Conservation (phyloP, 2,329 filamentous ascomycete species). For the Pseudopithomyces maydicus region DNA sequence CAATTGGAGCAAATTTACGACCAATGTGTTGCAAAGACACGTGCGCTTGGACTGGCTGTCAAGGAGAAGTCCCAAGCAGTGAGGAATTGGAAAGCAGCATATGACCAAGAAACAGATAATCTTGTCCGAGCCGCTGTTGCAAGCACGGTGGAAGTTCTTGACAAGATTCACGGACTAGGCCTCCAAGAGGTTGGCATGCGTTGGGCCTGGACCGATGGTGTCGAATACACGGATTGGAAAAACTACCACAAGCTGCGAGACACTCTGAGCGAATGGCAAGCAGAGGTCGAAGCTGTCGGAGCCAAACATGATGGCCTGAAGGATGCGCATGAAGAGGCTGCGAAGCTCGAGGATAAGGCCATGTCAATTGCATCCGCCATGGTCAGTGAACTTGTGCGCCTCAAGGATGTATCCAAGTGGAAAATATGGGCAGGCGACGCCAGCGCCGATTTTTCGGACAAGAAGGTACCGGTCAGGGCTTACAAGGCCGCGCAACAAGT, state of each 20-base stretch:
- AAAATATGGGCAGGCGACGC: conserved; percentile 78
- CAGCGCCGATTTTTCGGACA: conserved; percentile 78
- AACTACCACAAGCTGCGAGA: conserved; percentile 89
- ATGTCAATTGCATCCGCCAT: conserved; percentile 81
- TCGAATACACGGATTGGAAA: conserved; percentile 97
- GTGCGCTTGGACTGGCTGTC: conserved; percentile 71
- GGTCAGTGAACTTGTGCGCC: conserved; percentile 75
- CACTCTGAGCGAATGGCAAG: conserved; percentile 82
- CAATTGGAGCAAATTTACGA: conserved; percentile 59
- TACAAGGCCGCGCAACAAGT: conserved; percentile 51
- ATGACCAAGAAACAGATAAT: conserved; percentile 70
- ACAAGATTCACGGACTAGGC: conserved; percentile 80
- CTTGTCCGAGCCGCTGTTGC: conserved; percentile 75
- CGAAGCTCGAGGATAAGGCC: conserved; percentile 74
- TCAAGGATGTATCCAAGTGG: conserved; percentile 85
- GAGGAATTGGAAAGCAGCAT: conserved; percentile 75
- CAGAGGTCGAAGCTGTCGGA: conserved; percentile 78
- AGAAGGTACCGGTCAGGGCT: conserved; percentile 63
- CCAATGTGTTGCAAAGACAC: conserved; percentile 61
- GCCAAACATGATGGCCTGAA: conserved; percentile 73
- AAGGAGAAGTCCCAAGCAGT: conserved; percentile 78
- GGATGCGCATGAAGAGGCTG: conserved; percentile 69
- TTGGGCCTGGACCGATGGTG: conserved; percentile 94
- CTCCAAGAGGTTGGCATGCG: conserved; percentile 89
- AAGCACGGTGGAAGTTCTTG: conserved; percentile 80